These are phyloP conservation scores for Graphilbum fragrans DNA, from an alignment of 2,329 filamentous ascomycete genomes.

Conservation along the genomic window DNA sequence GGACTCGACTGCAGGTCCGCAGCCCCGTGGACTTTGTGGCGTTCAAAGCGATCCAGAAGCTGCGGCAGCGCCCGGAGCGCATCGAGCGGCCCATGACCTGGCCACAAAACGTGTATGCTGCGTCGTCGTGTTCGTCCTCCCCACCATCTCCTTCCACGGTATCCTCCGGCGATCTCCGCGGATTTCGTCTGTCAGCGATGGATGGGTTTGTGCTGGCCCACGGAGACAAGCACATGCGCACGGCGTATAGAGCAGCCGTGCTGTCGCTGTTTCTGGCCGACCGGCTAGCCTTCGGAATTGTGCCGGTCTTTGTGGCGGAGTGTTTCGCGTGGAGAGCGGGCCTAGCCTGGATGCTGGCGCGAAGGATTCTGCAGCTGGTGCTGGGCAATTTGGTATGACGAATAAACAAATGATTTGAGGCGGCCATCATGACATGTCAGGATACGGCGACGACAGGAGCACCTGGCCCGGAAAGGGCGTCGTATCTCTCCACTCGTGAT, in stretches of 20 bases:
- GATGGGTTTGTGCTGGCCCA: slow-evolving; percentile 32
- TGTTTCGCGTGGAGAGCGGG: slow-evolving; percentile 19
- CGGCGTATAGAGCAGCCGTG: slow-evolving; percentile 24
- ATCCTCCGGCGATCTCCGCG: slow-evolving; percentile 31
- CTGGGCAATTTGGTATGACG: too few relatives aligned
- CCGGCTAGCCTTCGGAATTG: slow-evolving; percentile 23
- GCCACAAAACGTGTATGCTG: not conserved
- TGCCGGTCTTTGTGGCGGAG: slow-evolving; percentile 19
- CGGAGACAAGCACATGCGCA: slow-evolving; percentile 8
- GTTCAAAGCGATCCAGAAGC: slow-evolving; percentile 30
- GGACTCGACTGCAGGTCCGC: slow-evolving; percentile 19
- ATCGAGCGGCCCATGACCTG: slow-evolving; percentile 27
- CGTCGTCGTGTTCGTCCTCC: not conserved
- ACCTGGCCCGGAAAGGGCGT: too few relatives aligned
- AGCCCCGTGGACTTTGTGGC: slow-evolving; percentile 24
- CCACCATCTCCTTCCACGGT: not conserved
- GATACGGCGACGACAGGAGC: too few relatives aligned
- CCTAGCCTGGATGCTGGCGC: slow-evolving; percentile 23
- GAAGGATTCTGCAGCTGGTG: too few relatives aligned
- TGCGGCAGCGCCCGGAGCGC: slow-evolving; percentile 28
- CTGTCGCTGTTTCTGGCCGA: slow-evolving; percentile 32
- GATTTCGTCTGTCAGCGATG: slow-evolving; percentile 37
- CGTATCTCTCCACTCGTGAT: too few relatives aligned
- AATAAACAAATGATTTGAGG: too few relatives aligned
- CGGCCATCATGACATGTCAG: too few relatives aligned